Percentiles rank a stretch among this genome's conserved stretches.
These are phyloP conservation scores for Globisporangium canariense DNA, from an alignment of 352 stramenopile genomes.

Conservation along the genomic window DNA sequence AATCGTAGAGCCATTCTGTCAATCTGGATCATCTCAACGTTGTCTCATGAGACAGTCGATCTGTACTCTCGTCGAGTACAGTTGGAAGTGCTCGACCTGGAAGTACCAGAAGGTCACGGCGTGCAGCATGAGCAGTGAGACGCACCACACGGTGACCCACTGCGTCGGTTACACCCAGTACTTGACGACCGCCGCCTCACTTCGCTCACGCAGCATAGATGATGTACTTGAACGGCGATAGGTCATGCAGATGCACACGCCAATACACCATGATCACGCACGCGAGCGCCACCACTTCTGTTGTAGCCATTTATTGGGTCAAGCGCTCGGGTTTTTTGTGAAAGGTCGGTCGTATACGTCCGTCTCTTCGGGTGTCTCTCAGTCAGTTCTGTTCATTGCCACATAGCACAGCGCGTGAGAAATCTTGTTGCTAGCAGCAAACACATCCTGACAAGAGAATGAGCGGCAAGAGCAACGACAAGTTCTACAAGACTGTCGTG, in stretches of 20 bases:
- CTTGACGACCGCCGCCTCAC: slow-evolving; percentile 32
- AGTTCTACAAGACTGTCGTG: slow-evolving; percentile 90
- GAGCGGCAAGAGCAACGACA: slow-evolving; percentile 72
- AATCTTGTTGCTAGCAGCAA: not conserved
- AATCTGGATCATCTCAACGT: too few relatives aligned
- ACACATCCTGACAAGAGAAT: slow-evolving; percentile 15
- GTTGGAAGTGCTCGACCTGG: slow-evolving; percentile 39
- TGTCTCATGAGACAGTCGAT: too few relatives aligned
- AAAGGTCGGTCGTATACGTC: not conserved
- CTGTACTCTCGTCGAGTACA: slow-evolving; percentile 10
- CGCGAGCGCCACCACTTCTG: slow-evolving; percentile 4
- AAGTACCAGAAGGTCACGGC: slow-evolving; percentile 44
- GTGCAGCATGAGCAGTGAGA: slow-evolving; percentile 45
- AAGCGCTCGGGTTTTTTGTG: not conserved
- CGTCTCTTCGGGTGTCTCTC: not conserved
- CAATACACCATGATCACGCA: slow-evolving; percentile 20
- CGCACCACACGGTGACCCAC: slow-evolving; percentile 60
- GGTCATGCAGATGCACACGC: slow-evolving; percentile 25
- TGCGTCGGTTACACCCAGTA: slow-evolving; percentile 66
- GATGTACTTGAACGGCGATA: slow-evolving; percentile 16
- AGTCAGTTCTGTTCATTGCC: not conserved
- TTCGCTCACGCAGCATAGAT: slow-evolving; percentile 7
- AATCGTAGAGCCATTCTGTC: too few relatives aligned
- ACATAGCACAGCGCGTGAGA: not conserved
- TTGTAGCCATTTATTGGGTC: not conserved